Evolutionary conservation across 192 early-diverging fungal genomes (phyloP).

Genomic region (Coemansia sp.): DNA sequence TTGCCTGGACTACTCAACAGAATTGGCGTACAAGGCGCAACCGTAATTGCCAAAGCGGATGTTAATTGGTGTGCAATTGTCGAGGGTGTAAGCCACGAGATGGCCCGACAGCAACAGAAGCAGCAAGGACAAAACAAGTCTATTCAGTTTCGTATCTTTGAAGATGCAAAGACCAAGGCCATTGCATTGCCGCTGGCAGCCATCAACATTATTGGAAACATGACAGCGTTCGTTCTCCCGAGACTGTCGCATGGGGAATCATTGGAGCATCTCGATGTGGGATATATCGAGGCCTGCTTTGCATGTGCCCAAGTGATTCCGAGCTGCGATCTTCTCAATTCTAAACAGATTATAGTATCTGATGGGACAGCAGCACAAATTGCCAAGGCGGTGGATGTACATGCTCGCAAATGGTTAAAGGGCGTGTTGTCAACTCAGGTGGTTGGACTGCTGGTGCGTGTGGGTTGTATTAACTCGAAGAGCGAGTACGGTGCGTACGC

Average conservation of each 20-base stretch:
- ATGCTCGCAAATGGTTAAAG: constrained; percentile 43
- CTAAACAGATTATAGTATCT: not conserved
- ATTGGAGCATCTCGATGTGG: constrained; percentile 9
- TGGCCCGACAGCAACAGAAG: constrained; percentile 13
- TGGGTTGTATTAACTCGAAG: constrained; percentile 20
- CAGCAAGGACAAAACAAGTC: not conserved
- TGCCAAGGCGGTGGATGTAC: constrained; percentile 18
- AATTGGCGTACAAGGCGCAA: constrained; percentile 33
- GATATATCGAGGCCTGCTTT: constrained; percentile 30
- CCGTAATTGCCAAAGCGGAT: constrained; percentile 20
- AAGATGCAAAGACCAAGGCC: not conserved
- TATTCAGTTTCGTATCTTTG: constrained; percentile 11
- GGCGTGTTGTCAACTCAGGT: constrained; percentile 24
- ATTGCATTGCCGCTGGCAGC: constrained; percentile 21
- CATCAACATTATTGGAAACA: constrained; percentile 41
- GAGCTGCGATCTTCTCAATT: constrained; percentile 30
- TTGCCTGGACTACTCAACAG: constrained; percentile 45
- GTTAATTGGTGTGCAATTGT: constrained; percentile 19
- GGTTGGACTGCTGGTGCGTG: constrained; percentile 32
- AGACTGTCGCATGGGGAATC: constrained; percentile 21
- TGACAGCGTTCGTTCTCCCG: constrained; percentile 42
- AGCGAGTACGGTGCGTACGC: not conserved
- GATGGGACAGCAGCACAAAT: constrained; percentile 4
- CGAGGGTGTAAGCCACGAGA: constrained; percentile 7
- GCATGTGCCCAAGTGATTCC: constrained; percentile 35